Evolutionary conservation across 176 grass and related monocot species (phyloP).

Genomic region (Olyra latifolia): DNA sequence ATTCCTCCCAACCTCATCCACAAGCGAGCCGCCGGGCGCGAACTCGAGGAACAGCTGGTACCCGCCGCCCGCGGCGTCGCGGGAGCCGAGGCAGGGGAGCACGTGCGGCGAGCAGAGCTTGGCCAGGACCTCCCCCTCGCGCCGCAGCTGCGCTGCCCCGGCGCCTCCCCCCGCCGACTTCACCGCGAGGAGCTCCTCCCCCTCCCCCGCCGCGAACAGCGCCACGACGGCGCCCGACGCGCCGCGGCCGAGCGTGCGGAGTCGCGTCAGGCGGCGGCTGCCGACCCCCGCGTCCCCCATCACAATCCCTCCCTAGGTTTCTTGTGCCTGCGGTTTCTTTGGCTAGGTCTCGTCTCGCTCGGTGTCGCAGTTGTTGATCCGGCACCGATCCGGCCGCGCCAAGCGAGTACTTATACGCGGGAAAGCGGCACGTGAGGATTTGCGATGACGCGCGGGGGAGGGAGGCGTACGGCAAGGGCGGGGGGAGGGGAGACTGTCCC

Average conservation of each 20-base stretch:
- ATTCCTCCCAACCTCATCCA: slow-evolving; percentile 49
- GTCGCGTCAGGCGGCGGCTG: slow-evolving; percentile 31
- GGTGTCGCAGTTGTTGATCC: too few relatives aligned
- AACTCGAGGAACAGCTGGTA: slow-evolving; percentile 70
- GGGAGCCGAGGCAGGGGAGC: slow-evolving; percentile 61
- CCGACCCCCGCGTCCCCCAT: not conserved
- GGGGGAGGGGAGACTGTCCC: slow-evolving; percentile 14
- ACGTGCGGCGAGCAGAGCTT: slow-evolving; percentile 61
- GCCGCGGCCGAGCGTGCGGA: slow-evolving; percentile 58
- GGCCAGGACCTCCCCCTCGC: slow-evolving; percentile 62
- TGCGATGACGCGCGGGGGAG: not conserved
- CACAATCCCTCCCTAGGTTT: not conserved
- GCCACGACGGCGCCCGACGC: slow-evolving; percentile 59
- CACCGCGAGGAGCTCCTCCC: slow-evolving; percentile 55
- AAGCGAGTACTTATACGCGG: slow-evolving; percentile 31
- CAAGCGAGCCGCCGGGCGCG: slow-evolving; percentile 74
- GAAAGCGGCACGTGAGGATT: slow-evolving; percentile 38
- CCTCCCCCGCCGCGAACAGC: slow-evolving; percentile 36
- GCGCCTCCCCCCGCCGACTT: slow-evolving; percentile 52
- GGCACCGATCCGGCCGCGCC: not conserved
- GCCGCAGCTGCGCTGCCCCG: slow-evolving; percentile 39
- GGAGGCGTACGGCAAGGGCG: too few relatives aligned
- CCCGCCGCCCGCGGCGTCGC: not conserved
- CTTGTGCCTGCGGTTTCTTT: slow-evolving; percentile 21
- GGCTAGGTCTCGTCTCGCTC: not conserved